phyloP scores from a whole-genome alignment of 352 stramenopile genomes.

The Blastocystis sp. region DNA sequence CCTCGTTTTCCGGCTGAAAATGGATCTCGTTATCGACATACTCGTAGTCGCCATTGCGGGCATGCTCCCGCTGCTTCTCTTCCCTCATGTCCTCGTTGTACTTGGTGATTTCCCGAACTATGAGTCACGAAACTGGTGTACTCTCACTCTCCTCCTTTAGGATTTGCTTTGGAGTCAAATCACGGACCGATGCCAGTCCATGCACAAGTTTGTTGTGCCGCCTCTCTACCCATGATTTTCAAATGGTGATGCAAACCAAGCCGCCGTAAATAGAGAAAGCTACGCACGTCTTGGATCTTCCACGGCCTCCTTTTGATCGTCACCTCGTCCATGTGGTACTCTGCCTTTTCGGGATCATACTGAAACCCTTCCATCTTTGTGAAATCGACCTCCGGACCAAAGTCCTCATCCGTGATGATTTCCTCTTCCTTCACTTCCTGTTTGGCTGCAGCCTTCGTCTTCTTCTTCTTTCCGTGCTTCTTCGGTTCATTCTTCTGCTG shows the following conservation, averaged over 20 bases:
- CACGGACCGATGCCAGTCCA: constrained; percentile 41
- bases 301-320: constrained; percentile 35
- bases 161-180: constrained; percentile 61
- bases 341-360: constrained; percentile 56
- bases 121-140: background rate
- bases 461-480: background rate
- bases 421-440: constrained; percentile 6
- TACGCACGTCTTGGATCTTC: constrained; percentile 51
- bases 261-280: constrained; percentile 47
- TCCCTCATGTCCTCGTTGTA: constrained; percentile 66
- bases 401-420: constrained; percentile 54
- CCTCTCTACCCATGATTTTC: constrained; percentile 1
- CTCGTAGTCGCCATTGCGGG: constrained; percentile 43
- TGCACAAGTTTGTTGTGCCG: constrained; percentile 57
- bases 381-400: constrained; percentile 53
- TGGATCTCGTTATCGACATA: constrained; percentile 65
- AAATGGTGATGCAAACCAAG: background rate
- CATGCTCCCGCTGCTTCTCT: constrained; percentile 52
- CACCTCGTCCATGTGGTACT: constrained; percentile 46
- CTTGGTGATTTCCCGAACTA: constrained; percentile 67
- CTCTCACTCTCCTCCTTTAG: constrained; percentile 48
- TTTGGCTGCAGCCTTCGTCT: background rate
- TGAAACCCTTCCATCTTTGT: constrained; percentile 56
- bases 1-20: constrained; percentile 60
- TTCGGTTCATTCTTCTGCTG: background rate